phyloP scores from a whole-genome alignment of 164 flowering plant genomes.

The Chimonanthus salicifolius region DNA sequence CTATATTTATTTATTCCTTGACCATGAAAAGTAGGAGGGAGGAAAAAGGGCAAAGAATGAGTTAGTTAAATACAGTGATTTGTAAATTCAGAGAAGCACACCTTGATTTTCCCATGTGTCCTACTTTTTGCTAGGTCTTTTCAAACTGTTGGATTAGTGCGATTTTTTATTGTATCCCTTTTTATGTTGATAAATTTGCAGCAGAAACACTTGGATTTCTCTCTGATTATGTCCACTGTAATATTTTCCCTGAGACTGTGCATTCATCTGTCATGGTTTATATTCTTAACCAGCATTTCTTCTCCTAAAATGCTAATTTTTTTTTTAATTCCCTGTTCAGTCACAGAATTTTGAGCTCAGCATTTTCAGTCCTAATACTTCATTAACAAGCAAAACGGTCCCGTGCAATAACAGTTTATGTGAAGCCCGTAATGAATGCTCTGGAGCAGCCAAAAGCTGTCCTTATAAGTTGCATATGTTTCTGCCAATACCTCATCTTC shows the following conservation, averaged over 20 bases:
- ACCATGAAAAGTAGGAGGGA: background rate
- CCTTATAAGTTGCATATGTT: conserved; percentile 62
- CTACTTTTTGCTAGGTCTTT: too few relatives aligned
- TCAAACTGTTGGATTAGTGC: background rate
- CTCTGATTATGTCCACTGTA: background rate
- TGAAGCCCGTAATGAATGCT: conserved; percentile 30
- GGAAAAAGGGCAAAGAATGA: background rate
- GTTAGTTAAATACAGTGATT: too few relatives aligned
- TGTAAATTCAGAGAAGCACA: too few relatives aligned
- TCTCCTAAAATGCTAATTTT: background rate
- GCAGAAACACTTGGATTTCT: background rate
- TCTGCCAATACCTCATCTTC: conserved; percentile 63
- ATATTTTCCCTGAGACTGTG: background rate
- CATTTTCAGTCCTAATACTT: conserved; percentile 65
- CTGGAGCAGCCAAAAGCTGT: conserved; percentile 31
- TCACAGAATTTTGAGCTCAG: conserved; percentile 44
- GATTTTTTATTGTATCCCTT: background rate
- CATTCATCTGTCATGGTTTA: background rate
- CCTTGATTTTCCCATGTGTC: too few relatives aligned
- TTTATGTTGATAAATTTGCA: background rate
- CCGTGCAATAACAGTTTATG: conserved; percentile 59
- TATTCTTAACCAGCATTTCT: background rate
- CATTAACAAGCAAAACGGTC: conserved; percentile 55
- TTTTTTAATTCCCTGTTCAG: background rate
- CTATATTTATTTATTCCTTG: background rate